A percentile compares a stretch with the other conserved stretches of the same genome.
Conservation (phyloP, 2,329 filamentous ascomycete genomes). For the Nemania abortiva region DNA sequence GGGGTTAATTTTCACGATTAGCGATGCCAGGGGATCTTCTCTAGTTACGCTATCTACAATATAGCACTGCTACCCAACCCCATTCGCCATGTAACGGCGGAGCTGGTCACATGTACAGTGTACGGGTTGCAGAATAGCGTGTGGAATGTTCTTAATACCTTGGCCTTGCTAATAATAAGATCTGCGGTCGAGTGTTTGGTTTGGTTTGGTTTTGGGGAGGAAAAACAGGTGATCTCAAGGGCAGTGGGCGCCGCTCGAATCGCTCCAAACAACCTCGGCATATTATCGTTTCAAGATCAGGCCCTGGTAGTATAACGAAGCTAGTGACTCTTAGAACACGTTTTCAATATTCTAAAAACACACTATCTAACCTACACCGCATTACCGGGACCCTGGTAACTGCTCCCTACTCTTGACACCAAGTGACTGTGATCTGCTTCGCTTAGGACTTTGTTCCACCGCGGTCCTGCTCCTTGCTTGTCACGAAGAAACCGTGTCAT, state of each 20-base stretch:
- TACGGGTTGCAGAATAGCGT: constrained; percentile 8
- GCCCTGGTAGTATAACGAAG: constrained; percentile 5
- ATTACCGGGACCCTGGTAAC: constrained; percentile 12
- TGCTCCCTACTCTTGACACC: constrained; percentile 3
- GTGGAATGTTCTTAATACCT: constrained; percentile 11
- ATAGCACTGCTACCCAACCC: neutral
- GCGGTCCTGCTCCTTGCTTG: constrained; percentile 4
- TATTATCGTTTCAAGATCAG: constrained; percentile 33
- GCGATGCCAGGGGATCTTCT: constrained; percentile 19
- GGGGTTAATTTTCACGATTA: constrained; percentile 33
- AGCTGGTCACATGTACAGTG: constrained; percentile 30
- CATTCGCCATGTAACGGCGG: constrained; percentile 12
- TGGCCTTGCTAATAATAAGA: constrained; percentile 33
- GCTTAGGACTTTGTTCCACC: constrained; percentile 22
- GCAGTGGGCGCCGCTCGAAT: constrained; percentile 8
- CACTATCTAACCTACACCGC: constrained; percentile 5
- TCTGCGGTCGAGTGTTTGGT: constrained; percentile 27
- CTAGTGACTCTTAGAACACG: neutral
- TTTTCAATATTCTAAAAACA: constrained; percentile 15
- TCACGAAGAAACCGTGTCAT: constrained; percentile 5
- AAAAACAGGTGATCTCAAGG: constrained; percentile 19
- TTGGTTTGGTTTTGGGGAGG: neutral
- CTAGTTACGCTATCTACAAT: constrained; percentile 8
- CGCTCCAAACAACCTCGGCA: constrained; percentile 25
- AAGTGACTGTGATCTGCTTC: constrained; percentile 7